Conservation (phyloP, 306 rosid genomes). For the Arachis stenosperma region DNA sequence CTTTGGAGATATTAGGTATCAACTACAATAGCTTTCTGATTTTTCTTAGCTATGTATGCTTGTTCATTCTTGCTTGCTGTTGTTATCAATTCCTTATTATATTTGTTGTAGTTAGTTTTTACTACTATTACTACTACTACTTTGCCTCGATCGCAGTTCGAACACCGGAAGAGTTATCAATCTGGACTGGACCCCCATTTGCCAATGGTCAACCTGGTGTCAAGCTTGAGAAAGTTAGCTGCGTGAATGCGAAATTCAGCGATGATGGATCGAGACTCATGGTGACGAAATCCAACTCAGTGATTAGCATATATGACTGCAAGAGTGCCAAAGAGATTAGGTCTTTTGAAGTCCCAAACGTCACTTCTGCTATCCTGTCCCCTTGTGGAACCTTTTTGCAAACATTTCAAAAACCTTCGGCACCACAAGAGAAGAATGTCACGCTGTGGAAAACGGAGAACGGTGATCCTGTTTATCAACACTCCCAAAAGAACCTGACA, state of each 20-base stretch:
- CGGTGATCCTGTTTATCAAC: constrained; percentile 66
- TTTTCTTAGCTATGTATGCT: constrained; percentile 1
- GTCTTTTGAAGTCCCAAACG: constrained; percentile 68
- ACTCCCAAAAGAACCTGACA: constrained; percentile 72
- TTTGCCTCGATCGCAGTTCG: constrained; percentile 56
- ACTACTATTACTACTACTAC: neutral
- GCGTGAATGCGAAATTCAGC: constrained; percentile 65
- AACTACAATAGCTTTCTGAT: neutral
- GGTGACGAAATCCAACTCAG: constrained; percentile 65
- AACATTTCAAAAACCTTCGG: constrained; percentile 70
- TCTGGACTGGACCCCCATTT: constrained; percentile 91
- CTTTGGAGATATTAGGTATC: constrained; percentile 81
- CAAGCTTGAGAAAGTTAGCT: constrained; percentile 68
- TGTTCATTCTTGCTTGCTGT: neutral
- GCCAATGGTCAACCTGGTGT: constrained; percentile 55
- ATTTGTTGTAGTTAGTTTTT: neutral
- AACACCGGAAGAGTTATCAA: constrained; percentile 65
- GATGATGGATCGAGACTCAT: constrained; percentile 76
- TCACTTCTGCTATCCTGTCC: constrained; percentile 64
- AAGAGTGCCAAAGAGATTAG: constrained; percentile 57
- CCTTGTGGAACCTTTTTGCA: constrained; percentile 77
- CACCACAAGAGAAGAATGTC: constrained; percentile 79
- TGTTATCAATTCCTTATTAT: neutral
- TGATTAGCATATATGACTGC: constrained; percentile 59
- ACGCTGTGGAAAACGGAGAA: constrained; percentile 64